These are phyloP conservation scores for Rhododendron vialii DNA, from an alignment of 148 eudicot species.

Conservation along the genomic window DNA sequence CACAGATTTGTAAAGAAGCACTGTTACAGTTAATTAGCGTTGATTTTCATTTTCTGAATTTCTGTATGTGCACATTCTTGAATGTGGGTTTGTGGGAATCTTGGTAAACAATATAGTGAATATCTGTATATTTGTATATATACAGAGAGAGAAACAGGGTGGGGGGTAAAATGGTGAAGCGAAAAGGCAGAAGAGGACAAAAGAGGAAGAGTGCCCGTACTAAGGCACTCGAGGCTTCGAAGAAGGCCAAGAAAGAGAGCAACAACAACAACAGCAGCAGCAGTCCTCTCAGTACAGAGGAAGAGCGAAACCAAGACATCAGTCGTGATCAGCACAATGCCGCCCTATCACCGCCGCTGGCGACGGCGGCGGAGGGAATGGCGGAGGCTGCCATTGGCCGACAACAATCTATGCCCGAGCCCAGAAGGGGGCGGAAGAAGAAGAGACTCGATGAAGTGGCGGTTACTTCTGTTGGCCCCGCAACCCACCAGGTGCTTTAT, in stretches of 20 bases:
- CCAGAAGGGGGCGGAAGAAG: slow-evolving; percentile 9
- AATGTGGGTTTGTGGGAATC: neutral
- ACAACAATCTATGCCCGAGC: neutral
- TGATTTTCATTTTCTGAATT: neutral
- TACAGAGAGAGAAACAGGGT: neutral
- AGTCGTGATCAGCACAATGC: slow-evolving; percentile 1
- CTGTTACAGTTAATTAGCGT: neutral
- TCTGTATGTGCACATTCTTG: neutral
- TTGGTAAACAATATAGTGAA: neutral
- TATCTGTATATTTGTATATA: no score
- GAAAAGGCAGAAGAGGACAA: neutral
- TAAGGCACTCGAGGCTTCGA: slow-evolving; percentile 9
- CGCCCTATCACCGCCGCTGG: neutral
- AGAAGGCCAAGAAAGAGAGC: neutral
- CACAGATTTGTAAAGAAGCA: neutral
- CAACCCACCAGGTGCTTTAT: slow-evolving; percentile 6
- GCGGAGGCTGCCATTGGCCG: neutral
- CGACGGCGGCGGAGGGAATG: neutral
- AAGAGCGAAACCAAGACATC: neutral
- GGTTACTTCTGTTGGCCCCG: neutral
- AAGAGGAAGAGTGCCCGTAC: slow-evolving; percentile 13
- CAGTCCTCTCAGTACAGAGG: neutral
- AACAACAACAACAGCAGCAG: neutral
- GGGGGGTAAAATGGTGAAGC: slow-evolving; percentile 13
- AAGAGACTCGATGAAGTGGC: slow-evolving; percentile 14